Evolutionary conservation across 2,329 filamentous ascomycete species (phyloP).

Genomic region (Neurospora sp.): DNA sequence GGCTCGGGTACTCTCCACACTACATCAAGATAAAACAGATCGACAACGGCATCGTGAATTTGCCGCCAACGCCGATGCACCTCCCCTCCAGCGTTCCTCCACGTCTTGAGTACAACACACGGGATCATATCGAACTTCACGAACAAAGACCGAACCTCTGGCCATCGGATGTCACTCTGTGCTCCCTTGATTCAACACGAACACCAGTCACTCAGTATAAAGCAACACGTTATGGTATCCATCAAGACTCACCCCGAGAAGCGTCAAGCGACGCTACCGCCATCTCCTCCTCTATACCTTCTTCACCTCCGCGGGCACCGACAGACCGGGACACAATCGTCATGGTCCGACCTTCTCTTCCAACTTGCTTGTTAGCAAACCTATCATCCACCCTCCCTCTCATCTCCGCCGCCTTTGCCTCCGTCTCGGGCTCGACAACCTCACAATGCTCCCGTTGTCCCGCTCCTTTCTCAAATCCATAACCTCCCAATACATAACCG

Average conservation of each 20-base stretch:
- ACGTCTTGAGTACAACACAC: background rate
- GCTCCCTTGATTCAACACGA: background rate
- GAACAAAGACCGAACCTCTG: background rate
- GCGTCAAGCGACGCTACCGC: too few species aligned
- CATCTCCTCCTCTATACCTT: too few species aligned
- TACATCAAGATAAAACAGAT: background rate
- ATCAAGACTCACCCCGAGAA: background rate
- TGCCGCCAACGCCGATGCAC: background rate
- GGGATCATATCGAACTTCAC: background rate
- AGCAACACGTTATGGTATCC: background rate
- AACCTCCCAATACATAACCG: conserved; percentile 8
- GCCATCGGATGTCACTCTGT: background rate
- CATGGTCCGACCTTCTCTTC: background rate
- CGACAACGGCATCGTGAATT: background rate
- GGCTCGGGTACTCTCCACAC: background rate
- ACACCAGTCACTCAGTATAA: background rate
- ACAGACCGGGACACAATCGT: background rate
- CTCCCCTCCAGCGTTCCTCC: background rate
- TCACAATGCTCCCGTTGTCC: conserved; percentile 9
- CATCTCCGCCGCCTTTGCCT: background rate
- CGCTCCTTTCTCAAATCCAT: conserved; percentile 9
- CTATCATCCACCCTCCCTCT: background rate
- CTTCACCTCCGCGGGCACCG: background rate
- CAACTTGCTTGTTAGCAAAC: background rate
- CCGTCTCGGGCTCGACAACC: background rate